phyloP scores from a whole-genome alignment of 208 protist genomes.

The Leishmania martiniquensis region DNA sequence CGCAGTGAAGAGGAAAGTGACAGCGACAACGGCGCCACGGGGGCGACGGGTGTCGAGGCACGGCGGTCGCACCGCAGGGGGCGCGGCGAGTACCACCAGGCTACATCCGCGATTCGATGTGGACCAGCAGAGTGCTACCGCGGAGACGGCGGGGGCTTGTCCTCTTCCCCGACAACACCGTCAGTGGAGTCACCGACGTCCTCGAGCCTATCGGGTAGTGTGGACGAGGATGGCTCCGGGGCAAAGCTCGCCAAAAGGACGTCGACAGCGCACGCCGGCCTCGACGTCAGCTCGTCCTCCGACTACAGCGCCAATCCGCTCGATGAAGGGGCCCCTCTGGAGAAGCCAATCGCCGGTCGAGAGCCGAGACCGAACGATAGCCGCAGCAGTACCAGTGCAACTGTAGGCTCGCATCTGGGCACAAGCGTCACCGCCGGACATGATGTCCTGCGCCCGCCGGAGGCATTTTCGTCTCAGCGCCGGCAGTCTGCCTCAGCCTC shows the following conservation, averaged over 20 bases:
- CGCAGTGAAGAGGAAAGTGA: conserved; percentile 9
- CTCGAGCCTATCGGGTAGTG: background rate
- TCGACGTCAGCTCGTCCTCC: conserved; percentile 17
- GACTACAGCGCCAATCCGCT: conserved; percentile 10
- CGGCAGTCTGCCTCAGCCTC: background rate
- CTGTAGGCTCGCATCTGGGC: background rate
- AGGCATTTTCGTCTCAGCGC: background rate
- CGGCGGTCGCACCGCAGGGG: background rate
- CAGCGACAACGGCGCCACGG: background rate
- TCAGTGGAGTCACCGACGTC: conserved; percentile 29
- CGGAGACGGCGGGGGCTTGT: conserved; percentile 1
- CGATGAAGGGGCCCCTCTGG: background rate
- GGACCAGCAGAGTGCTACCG: background rate
- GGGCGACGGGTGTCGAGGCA: background rate
- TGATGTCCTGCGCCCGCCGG: background rate
- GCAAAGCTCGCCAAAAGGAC: background rate
- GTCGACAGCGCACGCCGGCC: background rate
- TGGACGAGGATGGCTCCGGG: background rate
- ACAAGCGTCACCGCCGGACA: background rate
- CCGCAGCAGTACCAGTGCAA: background rate
- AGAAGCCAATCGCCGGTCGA: background rate
- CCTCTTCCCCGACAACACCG: conserved; percentile 19
- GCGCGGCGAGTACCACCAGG: background rate
- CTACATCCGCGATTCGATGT: background rate
- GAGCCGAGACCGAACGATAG: background rate